These are phyloP conservation scores for Fremontodendron californicum DNA, from an alignment of 345 rosid species.

Conservation along the genomic window DNA sequence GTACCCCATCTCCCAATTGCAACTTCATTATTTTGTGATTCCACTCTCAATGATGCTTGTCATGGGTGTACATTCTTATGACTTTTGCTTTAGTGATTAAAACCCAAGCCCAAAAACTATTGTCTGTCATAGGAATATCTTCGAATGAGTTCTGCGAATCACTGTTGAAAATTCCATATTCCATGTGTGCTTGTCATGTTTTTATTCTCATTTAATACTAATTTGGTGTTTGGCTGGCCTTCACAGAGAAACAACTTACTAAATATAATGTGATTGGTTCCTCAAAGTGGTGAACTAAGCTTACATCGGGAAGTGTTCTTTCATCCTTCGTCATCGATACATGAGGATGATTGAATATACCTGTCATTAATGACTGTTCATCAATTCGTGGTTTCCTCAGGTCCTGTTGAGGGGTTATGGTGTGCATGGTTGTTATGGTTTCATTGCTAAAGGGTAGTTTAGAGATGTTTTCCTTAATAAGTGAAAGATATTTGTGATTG, in stretches of 20 bases:
- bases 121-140: neutral
- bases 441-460: neutral
- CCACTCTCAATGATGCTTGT: neutral
- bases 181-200: neutral
- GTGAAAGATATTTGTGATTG: neutral
- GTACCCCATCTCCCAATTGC: neutral
- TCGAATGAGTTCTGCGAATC: neutral
- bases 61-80: neutral
- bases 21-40: neutral
- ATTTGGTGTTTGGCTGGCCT: neutral
- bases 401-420: neutral
- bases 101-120: neutral
- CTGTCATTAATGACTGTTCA: neutral
- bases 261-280: neutral
- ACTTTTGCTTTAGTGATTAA: neutral
- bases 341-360: neutral
- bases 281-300: neutral
- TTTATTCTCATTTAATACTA: neutral
- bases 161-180: neutral
- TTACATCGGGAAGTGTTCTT: neutral
- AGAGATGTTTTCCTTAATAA: neutral
- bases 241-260: neutral
- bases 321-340: neutral
- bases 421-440: neutral
- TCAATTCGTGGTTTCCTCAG: neutral